Base-by-base conservation (phyloP, 2,329 filamentous ascomycete species). In the Verticillium albo-atrum region DNA sequence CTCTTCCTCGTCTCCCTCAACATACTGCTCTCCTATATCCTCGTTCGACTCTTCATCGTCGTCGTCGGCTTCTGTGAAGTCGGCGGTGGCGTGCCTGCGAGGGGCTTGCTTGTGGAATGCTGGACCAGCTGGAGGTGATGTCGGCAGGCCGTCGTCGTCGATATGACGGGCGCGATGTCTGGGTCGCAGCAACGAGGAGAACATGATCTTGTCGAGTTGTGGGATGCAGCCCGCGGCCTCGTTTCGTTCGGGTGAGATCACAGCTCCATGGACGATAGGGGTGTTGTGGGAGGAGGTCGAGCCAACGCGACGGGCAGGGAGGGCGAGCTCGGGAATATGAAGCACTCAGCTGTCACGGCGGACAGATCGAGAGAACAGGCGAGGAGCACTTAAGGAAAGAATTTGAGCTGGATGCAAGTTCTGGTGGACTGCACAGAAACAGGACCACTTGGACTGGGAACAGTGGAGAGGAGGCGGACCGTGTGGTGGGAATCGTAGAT, bases 11-110 rank as follows among this genome's bases (percentile, higher is more conserved):
- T 64, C 62, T 27, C 60, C 62, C 9, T 50, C 42, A 23, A 50
- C 10, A 17, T 56, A 64, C 4, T 62, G 62, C 32, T 26, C 62
- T 37, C 55, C 10, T 23, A 55, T 56, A 6, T 71, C 74, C 55
- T 76, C 71, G 47, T 74, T 67, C 6, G 68, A 69, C 32, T 81
- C 76, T 14, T 78, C 79, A 3, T 76, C 76, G 53, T 80, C 81
- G 57, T 86, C 83, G 60, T 87, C 85, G 37, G 79, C 83, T 68
- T 88, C 85, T 54, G 85, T 88, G 64, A 87, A 88, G 70, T 88
- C 86, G 61, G 85, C 86, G 2, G 82, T 84, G 59, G 85, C 84
- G 71, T 85, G 82, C 62, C 79, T 77, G 56, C 74, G 74, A 57
- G 70, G 71, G 42, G 67, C 68, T 62, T 78, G 76, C 30, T 73